Evolutionary conservation across 1,284 basidiomycete species (phyloP).

Genomic region (Ustilago tritici): DNA sequence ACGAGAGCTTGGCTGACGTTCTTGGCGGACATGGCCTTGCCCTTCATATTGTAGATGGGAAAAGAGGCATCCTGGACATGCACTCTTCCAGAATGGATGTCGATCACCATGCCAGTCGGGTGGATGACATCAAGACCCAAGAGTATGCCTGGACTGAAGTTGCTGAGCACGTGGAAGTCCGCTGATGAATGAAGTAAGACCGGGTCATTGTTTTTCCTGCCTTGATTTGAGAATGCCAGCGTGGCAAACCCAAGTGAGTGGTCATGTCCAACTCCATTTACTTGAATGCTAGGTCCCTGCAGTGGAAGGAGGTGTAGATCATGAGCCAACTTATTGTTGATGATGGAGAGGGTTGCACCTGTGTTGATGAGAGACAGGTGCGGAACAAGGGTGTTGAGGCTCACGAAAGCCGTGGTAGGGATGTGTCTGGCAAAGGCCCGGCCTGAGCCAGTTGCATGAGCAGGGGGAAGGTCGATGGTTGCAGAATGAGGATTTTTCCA

Average conservation of each 20-base stretch:
- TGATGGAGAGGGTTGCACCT: not conserved
- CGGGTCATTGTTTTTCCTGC: not conserved
- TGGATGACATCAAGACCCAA: constrained; percentile 2
- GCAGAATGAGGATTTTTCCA: not conserved
- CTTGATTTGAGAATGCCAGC: not conserved
- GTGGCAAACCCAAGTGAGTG: not conserved
- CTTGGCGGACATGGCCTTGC: not conserved
- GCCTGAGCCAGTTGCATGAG: not conserved
- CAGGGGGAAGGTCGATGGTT: not conserved
- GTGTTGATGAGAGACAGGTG: not conserved
- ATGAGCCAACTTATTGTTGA: not conserved
- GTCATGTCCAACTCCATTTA: not conserved
- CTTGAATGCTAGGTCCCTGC: not conserved
- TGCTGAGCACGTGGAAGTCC: not conserved
- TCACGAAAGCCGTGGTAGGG: not conserved
- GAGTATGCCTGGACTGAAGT: not conserved
- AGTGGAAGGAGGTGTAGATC: not conserved
- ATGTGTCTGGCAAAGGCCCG: not conserved
- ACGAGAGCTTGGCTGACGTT: not conserved
- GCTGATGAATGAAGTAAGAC: not conserved
- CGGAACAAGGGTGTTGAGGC: not conserved
- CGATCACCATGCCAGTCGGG: not conserved
- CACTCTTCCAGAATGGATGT: not conserved
- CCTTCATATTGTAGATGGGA: not conserved
- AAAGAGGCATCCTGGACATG: not conserved